These are phyloP conservation scores for Sporothrix dimorphospora DNA, from an alignment of 2,329 filamentous ascomycete genomes.

Conservation along the genomic window DNA sequence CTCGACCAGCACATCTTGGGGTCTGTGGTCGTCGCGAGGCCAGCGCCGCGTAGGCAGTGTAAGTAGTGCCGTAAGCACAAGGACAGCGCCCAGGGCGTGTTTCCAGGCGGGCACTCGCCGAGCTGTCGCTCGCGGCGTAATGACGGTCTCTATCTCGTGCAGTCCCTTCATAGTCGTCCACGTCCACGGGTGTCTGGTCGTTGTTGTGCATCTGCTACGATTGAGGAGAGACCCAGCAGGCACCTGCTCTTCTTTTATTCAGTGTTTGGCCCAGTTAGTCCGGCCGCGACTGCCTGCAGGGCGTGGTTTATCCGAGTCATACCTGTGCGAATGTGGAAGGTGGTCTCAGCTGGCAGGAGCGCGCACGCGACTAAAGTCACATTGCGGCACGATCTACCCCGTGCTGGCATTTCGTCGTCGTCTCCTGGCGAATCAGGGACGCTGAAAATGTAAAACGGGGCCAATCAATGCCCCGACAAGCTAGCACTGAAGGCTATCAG, in stretches of 20 bases:
- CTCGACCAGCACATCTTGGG: not conserved
- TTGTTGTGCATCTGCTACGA: not conserved
- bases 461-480: not conserved
- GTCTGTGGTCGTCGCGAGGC: not conserved
- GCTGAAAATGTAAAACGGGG: not conserved
- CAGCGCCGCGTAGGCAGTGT: not conserved
- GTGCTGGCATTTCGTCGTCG: not conserved
- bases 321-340: slow-evolving; percentile 6
- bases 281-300: not conserved
- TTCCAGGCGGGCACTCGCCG: slow-evolving; percentile 3
- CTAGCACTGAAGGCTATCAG: not conserved
- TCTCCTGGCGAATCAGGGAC: not conserved
- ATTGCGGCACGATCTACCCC: slow-evolving; percentile 12
- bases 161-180: not conserved
- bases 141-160: not conserved
- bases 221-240: not conserved
- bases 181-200: not conserved
- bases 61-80: not conserved
- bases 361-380: slow-evolving; percentile 1
- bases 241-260: not conserved
- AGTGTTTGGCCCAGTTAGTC: not conserved
- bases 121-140: not conserved
- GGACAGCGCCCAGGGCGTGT: not conserved
- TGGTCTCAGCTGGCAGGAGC: slow-evolving; percentile 1
- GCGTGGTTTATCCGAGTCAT: not conserved